Conservation (phyloP, 2,329 filamentous ascomycete genomes). For the Trichoderma lentiforme region DNA sequence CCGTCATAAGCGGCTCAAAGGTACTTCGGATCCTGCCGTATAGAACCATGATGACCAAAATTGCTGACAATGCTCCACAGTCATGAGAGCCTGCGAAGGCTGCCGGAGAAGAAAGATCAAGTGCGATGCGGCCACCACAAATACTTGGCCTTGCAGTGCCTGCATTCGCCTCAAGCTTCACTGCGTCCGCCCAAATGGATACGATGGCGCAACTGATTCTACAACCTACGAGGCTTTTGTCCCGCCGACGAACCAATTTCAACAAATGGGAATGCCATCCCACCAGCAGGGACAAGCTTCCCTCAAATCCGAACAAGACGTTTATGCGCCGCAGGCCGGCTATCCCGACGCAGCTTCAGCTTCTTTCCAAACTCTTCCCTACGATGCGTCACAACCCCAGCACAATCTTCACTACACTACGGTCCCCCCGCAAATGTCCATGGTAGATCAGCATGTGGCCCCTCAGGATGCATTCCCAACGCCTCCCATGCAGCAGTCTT, state of each 20-base stretch:
- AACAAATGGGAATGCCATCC: slow-evolving; percentile 53
- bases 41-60: not conserved
- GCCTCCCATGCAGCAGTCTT: slow-evolving; percentile 36
- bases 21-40: slow-evolving; percentile 45
- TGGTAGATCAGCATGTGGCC: slow-evolving; percentile 52
- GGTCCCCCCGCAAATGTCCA: slow-evolving; percentile 47
- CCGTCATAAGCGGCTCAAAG: slow-evolving; percentile 93
- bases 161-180: slow-evolving; percentile 89
- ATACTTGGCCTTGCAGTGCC: slow-evolving; percentile 95
- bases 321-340: slow-evolving; percentile 48
- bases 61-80: slow-evolving; percentile 42
- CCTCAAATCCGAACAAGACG: slow-evolving; percentile 39
- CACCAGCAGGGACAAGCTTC: slow-evolving; percentile 33
- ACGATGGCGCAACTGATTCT: slow-evolving; percentile 47
- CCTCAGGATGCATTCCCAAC: slow-evolving; percentile 52
- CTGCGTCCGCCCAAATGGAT: slow-evolving; percentile 84
- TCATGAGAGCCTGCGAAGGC: slow-evolving; percentile 96
- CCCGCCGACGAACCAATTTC: slow-evolving; percentile 35
- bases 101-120: slow-evolving; percentile 96
- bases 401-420: slow-evolving; percentile 52
- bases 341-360: slow-evolving; percentile 46
- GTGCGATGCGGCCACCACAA: slow-evolving; percentile 94
- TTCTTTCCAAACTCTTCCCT: slow-evolving; percentile 48
- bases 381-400: slow-evolving; percentile 44
- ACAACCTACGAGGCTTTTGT: slow-evolving; percentile 33